Conservation (phyloP, 495 filamentous ascomycete genomes). For the Aspergillus cavernicola region DNA sequence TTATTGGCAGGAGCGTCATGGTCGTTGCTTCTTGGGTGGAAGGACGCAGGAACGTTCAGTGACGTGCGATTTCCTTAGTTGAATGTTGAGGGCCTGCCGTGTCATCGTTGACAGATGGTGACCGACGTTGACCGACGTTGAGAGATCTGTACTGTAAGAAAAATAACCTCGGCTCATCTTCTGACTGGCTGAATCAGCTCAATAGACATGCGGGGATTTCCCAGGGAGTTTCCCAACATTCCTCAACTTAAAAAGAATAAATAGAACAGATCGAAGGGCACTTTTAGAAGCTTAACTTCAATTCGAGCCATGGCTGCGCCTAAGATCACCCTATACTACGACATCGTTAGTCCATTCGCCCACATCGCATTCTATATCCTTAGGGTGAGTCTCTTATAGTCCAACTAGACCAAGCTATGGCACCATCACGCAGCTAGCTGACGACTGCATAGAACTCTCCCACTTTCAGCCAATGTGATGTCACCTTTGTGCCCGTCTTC, state of each 20-base stretch:
- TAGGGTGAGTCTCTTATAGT: too few relatives aligned
- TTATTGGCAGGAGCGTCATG: neutral
- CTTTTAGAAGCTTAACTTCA: too few relatives aligned
- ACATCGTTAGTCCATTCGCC: slow-evolving; percentile 68
- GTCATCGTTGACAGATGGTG: too few relatives aligned
- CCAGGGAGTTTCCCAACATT: neutral
- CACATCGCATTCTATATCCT: slow-evolving; percentile 65
- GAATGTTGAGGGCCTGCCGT: too few relatives aligned
- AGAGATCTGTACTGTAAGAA: too few relatives aligned
- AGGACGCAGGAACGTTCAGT: too few relatives aligned
- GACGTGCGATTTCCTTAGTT: too few relatives aligned
- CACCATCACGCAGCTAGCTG: neutral
- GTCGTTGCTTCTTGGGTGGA: too few relatives aligned
- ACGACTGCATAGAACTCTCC: slow-evolving; percentile 50
- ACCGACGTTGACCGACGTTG: too few relatives aligned
- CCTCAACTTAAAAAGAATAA: neutral
- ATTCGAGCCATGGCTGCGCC: slow-evolving; percentile 42
- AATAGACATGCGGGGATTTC: neutral
- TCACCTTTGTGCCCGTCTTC: slow-evolving; percentile 65
- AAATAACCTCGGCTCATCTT: slow-evolving; percentile 1
- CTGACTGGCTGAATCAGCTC: neutral
- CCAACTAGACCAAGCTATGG: too few relatives aligned
- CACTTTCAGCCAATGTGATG: slow-evolving; percentile 54
- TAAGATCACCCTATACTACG: slow-evolving; percentile 63
- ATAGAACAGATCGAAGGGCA: too few relatives aligned